Base-by-base conservation (phyloP, 371 early-diverging fungal species). In the Mortierella sp. region DNA sequence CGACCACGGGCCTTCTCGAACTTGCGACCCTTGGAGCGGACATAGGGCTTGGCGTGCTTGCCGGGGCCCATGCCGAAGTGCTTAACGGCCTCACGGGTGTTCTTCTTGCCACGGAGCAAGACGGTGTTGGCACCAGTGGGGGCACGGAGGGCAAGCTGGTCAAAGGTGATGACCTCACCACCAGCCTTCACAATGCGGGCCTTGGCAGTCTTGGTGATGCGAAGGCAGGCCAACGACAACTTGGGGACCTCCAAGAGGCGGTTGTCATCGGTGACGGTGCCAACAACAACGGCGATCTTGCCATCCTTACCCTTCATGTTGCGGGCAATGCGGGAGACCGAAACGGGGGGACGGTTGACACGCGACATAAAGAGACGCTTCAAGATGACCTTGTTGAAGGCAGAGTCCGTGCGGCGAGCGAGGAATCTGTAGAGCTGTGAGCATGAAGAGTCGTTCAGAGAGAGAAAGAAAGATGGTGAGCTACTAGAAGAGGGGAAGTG, bases 1-100 rank as follows among this genome's bases (percentile, higher is more conserved):
- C 97, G 95, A 92, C 98, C 98, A 96, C 99, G 97, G 83, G 98
- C 98, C 67, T 90, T 87, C 88, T 98, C 98, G 88, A 97, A 98
- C 94, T 99, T 99, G 90, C 99, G 94, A 72, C 99, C 99, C 95
- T 98, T 98, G 88, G 95, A 93, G 82, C 95, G 94, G 84, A 98
- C 95, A 83, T 94, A 97, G 81, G 99, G 99, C 89, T 93, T 94
- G 87, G 93, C 88, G 65, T 89, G 82, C 87, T 91, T 90, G 81
- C 91, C 89, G 83, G 97, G 96, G 58, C 87, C 89, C 79, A 86
- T 77, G 64, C 86, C 87, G 65, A 88, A 90, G 58, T 58, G 83
- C 52, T 94, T 95, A 86, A 94, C 93, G 81, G 97, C 96, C 89
- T 97, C 96, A 81, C 98, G 94, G 82, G 93, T 83, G 87, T 87